These are phyloP conservation scores for Pyronema domesticum DNA, from an alignment of 495 filamentous ascomycete genomes.

Conservation along the genomic window DNA sequence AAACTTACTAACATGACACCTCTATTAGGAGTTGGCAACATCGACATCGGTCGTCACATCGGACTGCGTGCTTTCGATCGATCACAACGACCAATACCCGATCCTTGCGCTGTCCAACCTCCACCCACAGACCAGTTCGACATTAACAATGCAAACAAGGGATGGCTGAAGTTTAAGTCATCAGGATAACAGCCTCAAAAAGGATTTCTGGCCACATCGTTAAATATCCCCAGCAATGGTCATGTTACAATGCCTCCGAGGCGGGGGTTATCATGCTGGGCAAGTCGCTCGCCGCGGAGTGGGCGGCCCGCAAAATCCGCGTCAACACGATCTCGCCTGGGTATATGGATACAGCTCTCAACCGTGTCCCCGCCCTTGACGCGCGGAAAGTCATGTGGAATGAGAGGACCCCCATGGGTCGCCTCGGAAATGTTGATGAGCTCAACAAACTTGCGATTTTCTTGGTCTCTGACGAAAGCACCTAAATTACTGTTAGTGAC, in stretches of 20 bases:
- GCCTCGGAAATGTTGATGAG: slow-evolving; percentile 57
- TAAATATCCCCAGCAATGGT: slow-evolving; percentile 65
- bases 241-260: slow-evolving; percentile 65
- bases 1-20: no score
- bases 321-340: slow-evolving; percentile 65
- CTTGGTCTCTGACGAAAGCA: slow-evolving; percentile 51
- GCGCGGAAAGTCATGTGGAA: slow-evolving; percentile 69
- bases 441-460: slow-evolving; percentile 67
- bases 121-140: no score
- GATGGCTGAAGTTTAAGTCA: no score
- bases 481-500: slow-evolving; percentile 66
- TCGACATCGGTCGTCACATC: no score
- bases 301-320: slow-evolving; percentile 55
- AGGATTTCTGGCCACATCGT: slow-evolving; percentile 63
- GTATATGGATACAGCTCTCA: slow-evolving; percentile 43
- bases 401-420: slow-evolving; percentile 47
- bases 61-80: no score
- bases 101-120: no score
- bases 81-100: no score
- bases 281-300: slow-evolving; percentile 62
- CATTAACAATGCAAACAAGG: no score
- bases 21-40: no score
- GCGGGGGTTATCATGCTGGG: slow-evolving; percentile 59
- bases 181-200: no score
- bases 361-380: slow-evolving; percentile 53